Percentiles rank a stretch among this genome's conserved stretches.
These are phyloP conservation scores for Karstenula rhodostoma DNA, from an alignment of 2,329 filamentous ascomycete species.

Conservation along the genomic window DNA sequence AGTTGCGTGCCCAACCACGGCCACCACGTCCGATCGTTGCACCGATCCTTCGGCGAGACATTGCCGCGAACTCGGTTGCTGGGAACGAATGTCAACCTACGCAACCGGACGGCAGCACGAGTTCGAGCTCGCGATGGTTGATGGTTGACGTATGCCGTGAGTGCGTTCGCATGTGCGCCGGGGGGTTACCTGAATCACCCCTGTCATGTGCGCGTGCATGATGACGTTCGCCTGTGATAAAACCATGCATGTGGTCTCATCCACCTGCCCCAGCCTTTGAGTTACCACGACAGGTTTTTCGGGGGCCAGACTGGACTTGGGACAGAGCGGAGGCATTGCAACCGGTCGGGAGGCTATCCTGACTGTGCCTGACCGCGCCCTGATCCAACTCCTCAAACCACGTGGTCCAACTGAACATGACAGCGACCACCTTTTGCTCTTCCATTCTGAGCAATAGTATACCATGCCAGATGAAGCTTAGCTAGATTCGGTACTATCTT, in stretches of 20 bases:
- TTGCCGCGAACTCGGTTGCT: slow-evolving; percentile 7
- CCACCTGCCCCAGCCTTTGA: not conserved
- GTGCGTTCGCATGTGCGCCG: not conserved
- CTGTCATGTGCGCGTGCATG: slow-evolving; percentile 2
- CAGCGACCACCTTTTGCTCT: too few relatives aligned
- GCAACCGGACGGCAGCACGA: not conserved
- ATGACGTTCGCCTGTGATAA: slow-evolving; percentile 8
- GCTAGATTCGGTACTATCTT: too few relatives aligned
- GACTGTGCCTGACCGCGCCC: too few relatives aligned
- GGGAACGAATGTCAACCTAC: not conserved
- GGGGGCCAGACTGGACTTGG: not conserved
- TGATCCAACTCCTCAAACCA: too few relatives aligned
- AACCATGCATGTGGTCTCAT: not conserved
- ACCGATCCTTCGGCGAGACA: not conserved
- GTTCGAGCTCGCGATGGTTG: slow-evolving; percentile 3
- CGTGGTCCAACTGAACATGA: too few relatives aligned
- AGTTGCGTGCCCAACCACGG: not conserved
- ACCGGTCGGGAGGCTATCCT: not conserved
- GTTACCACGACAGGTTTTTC: not conserved
- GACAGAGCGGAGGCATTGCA: not conserved
- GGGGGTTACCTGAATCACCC: slow-evolving; percentile 7
- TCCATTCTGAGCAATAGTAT: too few relatives aligned
- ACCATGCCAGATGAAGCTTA: too few relatives aligned
- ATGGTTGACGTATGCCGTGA: slow-evolving; percentile 10
- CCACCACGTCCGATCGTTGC: slow-evolving; percentile 7